Conservation (phyloP, 345 rosid species). For the Limnanthes douglasii region DNA sequence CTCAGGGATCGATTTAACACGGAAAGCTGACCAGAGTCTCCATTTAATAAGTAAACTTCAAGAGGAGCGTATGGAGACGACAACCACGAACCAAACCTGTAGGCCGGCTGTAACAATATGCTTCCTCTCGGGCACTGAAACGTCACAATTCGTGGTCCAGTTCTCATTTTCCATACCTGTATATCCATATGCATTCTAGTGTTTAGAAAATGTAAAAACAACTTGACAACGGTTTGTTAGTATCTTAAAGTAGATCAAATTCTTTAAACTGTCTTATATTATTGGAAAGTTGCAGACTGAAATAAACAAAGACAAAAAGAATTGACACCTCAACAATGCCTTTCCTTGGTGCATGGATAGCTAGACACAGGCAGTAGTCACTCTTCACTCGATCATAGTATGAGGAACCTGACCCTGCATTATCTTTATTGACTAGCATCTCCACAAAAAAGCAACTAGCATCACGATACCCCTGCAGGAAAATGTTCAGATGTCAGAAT, state of each 20-base stretch:
- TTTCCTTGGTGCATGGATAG: slow-evolving; percentile 94
- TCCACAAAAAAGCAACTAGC: slow-evolving; percentile 93
- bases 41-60: slow-evolving; percentile 71
- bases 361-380: slow-evolving; percentile 85
- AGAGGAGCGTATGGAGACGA: slow-evolving; percentile 66
- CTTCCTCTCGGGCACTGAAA: slow-evolving; percentile 64
- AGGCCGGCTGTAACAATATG: slow-evolving; percentile 70
- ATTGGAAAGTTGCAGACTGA: not conserved
- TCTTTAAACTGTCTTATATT: too few relatives aligned
- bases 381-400: slow-evolving; percentile 44
- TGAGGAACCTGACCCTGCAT: slow-evolving; percentile 27
- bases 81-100: slow-evolving; percentile 57
- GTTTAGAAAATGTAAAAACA: too few relatives aligned
- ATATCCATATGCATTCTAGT: not conserved
- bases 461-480: slow-evolving; percentile 78
- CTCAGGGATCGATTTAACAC: slow-evolving; percentile 48
- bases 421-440: slow-evolving; percentile 56
- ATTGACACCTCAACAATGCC: slow-evolving; percentile 72
- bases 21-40: slow-evolving; percentile 79
- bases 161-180: slow-evolving; percentile 99
- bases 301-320: not conserved
- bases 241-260: too few relatives aligned
- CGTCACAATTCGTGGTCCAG: slow-evolving; percentile 66
- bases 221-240: too few relatives aligned
- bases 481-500: not conserved